Base-by-base conservation (phyloP, 1,284 basidiomycete genomes). In the Malassezia yamatoensis region DNA sequence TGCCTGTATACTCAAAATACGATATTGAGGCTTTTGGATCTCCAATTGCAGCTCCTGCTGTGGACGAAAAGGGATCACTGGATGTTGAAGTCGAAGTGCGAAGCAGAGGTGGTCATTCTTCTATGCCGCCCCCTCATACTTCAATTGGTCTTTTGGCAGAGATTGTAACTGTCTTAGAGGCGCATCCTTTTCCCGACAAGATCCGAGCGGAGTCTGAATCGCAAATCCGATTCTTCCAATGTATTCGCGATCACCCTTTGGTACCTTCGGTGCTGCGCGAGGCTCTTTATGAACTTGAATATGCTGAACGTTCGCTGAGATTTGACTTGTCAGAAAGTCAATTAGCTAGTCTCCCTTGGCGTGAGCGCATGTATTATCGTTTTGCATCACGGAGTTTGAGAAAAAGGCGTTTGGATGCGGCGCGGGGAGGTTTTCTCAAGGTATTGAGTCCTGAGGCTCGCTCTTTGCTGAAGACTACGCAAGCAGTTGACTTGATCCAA, bases 21-120 rank as follows among this genome's bases (percentile, higher is more conserved):
- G 66, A 66, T 44, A 42, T 11, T 3, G 44, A 52, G 36, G 57
- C 55, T 16, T 52, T 61, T 2, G 63, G 68, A 15, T 42, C 65
- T 4, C 53, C 62, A 5, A 57, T 70, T 16, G 70, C 70, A 12
- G 40, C 76, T 0, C 83, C 81, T 2, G 79, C 77, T 5, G 79
- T 84, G 5, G 79, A 77, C 1, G 84, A 86, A 76, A 86, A 85
- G 67, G 85, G 84, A 0, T 81, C 82, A 62, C 59, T 83, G 40
- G 63, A 72, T 49, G 62, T 64, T 1, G 24, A 49, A 9, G 37
- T 73, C 7, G 51, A 52, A 0, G 59, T 72, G 7, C 36, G 61
- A 7, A 59, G 83, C 2, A 78, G 79, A 1, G 85, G 85, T 8
- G 85, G 85, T 0, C 85, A 86, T 69, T 83, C 83, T 4, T 83